Evolutionary conservation across 208 protist species (phyloP), one percentile per base, ranked within the genome.

Genomic region (Crithidia thermophila): DNA sequence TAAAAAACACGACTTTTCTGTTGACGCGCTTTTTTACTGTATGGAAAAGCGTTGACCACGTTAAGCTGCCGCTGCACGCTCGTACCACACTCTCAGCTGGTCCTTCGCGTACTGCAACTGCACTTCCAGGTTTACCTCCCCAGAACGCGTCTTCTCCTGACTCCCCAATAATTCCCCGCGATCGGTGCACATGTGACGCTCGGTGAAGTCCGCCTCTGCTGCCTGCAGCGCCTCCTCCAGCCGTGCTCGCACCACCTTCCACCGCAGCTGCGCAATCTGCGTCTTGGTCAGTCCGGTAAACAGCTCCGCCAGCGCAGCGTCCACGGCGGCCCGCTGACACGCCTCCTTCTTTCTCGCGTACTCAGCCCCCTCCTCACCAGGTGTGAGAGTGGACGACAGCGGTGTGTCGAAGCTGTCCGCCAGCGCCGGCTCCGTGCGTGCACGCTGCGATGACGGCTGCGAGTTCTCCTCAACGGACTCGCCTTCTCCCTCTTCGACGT

Each of bases 31-130:
- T n/a, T n/a, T n/a, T n/a, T n/a, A n/a, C 0, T 62, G 16, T 62
- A 11, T 78, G n/a, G 11, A 28, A 39, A 63, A 13, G 14, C 31
- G 3, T 23, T 57, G 47, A 77, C 18, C n/a, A n/a, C n/a, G n/a
- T n/a, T n/a, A n/a, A n/a, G n/a, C n/a, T n/a, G 76, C 42, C 16
- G 75, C 60, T 0, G 82, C 78, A 25, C 33, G 56, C 21, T 84
- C 75, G 51, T 89, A 89, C 37, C 58, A 58, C 25, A 55, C 50
- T 10, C 66, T 45, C 8, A 91, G 66, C 49, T 80, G 67, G 34
- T 84, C 73, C 55, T 84, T 87, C n/a, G 85, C 76, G 51, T 88
- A 88, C 52, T 71, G 71, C 70, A 91, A 28, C 30, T 83, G n/a
- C 36, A 16, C 50, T 51, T 81, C 67, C 53, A 71, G 30, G 9